Evolutionary conservation across 768 basidiomycete genomes (phyloP), one percentile per base, ranked within the genome.

Genomic region (Suillus subluteus): DNA sequence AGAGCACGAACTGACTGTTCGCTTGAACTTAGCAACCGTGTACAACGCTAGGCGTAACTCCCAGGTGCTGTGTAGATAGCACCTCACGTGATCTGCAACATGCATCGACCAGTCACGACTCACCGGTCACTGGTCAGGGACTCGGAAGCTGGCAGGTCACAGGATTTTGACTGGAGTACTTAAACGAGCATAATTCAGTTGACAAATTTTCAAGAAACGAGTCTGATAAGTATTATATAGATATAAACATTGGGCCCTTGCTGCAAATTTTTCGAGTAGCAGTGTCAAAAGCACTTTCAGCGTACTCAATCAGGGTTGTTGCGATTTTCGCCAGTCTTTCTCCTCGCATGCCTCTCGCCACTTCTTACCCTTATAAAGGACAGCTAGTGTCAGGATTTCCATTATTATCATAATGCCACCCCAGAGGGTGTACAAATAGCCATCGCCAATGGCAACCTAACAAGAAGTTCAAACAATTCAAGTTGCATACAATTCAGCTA

Each of bases 321-420:
- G 26, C 12, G 30, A 30, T 12, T 12, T 8, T 43, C 13, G 23
- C 26, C 32, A n/a, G 15, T 88, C 85, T 40, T 80, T 70, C 35
- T 71, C 72, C 68, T 87, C 84, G 3, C 82, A 84, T 23, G 72
- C 73, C 68, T 80, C 76, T 12, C 90, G 79, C 90, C 89, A 91
- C 9, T 73, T 65, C 18, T 77, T 79, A 0, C 90, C 90, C 74
- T 86, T 86, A 77, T 78, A 79, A 67, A 82, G 81, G 1, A 90
- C 85, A 6, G 90, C 75, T 16, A 89, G 68, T 16, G 89, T 81
- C 18, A 89, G 78, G 4, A 80, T 65, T 48, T 85, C 86, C 35
- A 82, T 82, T 13, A 88, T 58, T 2, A 83, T 67, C 73, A 91
- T 74, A 2, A 93, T 50, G 4, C 84, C 82, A 1, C 81, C 78